phyloP scores from a whole-genome alignment of 371 early-diverging fungal genomes.

The Apophysomyces trapeziformis region DNA sequence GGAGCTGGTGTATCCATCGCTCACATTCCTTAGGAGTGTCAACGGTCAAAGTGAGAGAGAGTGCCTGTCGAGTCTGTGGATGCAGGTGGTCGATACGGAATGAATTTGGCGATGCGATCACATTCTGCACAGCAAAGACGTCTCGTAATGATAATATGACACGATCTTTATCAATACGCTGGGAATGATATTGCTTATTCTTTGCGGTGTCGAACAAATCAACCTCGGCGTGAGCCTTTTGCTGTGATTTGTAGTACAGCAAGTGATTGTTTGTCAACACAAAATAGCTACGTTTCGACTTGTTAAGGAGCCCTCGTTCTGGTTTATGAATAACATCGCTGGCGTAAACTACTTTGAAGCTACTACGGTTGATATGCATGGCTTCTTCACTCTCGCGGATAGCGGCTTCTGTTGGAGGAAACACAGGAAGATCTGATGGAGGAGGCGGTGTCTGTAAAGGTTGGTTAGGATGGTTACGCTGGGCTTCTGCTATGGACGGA shows the following conservation, averaged over 20 bases:
- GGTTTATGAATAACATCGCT: slow-evolving; percentile 32
- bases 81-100: slow-evolving; percentile 44
- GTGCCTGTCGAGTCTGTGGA: slow-evolving; percentile 27
- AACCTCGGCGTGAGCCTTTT: slow-evolving; percentile 34
- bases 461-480: background rate
- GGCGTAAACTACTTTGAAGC: slow-evolving; percentile 36
- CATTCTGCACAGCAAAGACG: slow-evolving; percentile 39
- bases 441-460: background rate
- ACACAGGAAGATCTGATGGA: background rate
- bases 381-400: slow-evolving; percentile 13
- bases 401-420: slow-evolving; percentile 20
- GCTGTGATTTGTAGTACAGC: slow-evolving; percentile 37
- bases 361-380: slow-evolving; percentile 1
- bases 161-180: slow-evolving; percentile 25
- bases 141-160: slow-evolving; percentile 24
- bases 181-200: background rate
- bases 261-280: slow-evolving; percentile 40
- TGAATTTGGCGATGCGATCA: slow-evolving; percentile 10
- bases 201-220: slow-evolving; percentile 20
- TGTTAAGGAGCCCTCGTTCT: slow-evolving; percentile 19
- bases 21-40: slow-evolving; percentile 25
- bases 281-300: slow-evolving; percentile 30
- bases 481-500: slow-evolving; percentile 4
- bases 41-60: slow-evolving; percentile 20
- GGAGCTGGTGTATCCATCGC: slow-evolving; percentile 37